A percentile compares a stretch with the other conserved stretches of the same genome.
Conservation (phyloP, 805 yeast genomes). For the Monosporozyma solicola region DNA sequence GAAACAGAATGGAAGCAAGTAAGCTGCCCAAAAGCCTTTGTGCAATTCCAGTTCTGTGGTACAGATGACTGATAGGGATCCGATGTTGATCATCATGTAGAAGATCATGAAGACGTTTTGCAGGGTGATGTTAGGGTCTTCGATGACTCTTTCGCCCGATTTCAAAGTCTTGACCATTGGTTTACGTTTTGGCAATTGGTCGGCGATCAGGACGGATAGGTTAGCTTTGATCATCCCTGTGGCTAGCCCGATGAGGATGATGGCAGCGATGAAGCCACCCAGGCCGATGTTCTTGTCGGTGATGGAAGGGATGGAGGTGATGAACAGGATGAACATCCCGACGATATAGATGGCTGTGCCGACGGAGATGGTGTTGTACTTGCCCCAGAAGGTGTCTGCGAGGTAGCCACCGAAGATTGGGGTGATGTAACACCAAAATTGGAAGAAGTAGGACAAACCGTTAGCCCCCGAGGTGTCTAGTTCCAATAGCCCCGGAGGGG, state of each 20-base stretch:
- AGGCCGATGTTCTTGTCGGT: conserved; percentile 44
- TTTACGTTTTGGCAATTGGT: conserved; percentile 54
- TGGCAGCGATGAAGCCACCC: conserved; percentile 46
- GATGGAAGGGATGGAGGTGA: conserved; percentile 56
- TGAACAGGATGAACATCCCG: conserved; percentile 56
- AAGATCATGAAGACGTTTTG: conserved; percentile 70
- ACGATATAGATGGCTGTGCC: conserved; percentile 50
- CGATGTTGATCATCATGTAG: conserved; percentile 68
- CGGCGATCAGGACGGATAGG: conserved; percentile 61
- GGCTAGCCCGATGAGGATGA: conserved; percentile 55
- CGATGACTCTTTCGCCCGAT: conserved; percentile 57
- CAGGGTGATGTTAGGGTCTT: conserved; percentile 61
- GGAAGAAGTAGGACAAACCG: conserved; percentile 65
- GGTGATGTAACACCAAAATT: conserved; percentile 75
- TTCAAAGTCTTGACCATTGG: conserved; percentile 50
- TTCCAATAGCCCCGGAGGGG: conserved; percentile 46
- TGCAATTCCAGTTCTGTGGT: conserved; percentile 63
- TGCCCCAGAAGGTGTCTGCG: conserved; percentile 69
- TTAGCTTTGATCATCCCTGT: conserved; percentile 79
- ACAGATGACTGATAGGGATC: conserved; percentile 66
- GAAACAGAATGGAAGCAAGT: conserved; percentile 59
- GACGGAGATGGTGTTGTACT: conserved; percentile 55
- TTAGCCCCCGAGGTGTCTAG: conserved; percentile 57
- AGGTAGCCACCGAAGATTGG: conserved; percentile 70
- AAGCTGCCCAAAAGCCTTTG: conserved; percentile 69